Evolutionary conservation across 176 grass and related monocot species (phyloP), one percentile per base, ranked within the genome.

Genomic region (Dendrocalamus sinicus): DNA sequence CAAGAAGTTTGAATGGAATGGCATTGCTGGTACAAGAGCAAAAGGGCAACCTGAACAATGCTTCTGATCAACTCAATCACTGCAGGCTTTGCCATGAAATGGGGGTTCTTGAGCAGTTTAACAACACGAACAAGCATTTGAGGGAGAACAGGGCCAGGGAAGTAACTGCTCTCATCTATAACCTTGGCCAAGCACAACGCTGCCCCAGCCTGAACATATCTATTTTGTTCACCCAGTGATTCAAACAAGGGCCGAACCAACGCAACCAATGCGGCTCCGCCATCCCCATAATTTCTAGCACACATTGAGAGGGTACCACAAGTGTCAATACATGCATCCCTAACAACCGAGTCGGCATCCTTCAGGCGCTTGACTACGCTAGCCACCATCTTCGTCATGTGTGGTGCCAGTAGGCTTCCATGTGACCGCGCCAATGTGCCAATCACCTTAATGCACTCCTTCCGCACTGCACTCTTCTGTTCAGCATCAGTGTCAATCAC

Each of bases 21-120:
- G 0, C 5, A 72, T 6, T 86, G 43, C 5, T 83, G 35, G 13
- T 55, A 61, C 4, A 59, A 70, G 75, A 72, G 53, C 62, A 82
- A 75, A 63, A 78, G 67, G 6, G 22, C 20, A 62, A 99, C 96
- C 96, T 99, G 93, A 89, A 99, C 68, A 77, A 99, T 96, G 81
- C 96, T 99, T 89, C 96, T 92, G 68, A 99, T 90, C 89, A 99
- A 75, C 72, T 99, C 96, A 72, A 99, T 92, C 23, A 92, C 74
- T 5, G 96, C 93, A 8, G 96, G 88, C 62, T 99, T 99, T 9
- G 96, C 93, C 96, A 96, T 94, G 93, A 96, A 99, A 78, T 99
- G 93, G 11, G 92, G 96, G 66, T 99, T 99, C 83, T 92, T 99
- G 6, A 99, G 90, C 77, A 99, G 89, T 71, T 99, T 99, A 35